phyloP scores from a whole-genome alignment of 2,329 filamentous ascomycete genomes.

The Massarina eburnea region DNA sequence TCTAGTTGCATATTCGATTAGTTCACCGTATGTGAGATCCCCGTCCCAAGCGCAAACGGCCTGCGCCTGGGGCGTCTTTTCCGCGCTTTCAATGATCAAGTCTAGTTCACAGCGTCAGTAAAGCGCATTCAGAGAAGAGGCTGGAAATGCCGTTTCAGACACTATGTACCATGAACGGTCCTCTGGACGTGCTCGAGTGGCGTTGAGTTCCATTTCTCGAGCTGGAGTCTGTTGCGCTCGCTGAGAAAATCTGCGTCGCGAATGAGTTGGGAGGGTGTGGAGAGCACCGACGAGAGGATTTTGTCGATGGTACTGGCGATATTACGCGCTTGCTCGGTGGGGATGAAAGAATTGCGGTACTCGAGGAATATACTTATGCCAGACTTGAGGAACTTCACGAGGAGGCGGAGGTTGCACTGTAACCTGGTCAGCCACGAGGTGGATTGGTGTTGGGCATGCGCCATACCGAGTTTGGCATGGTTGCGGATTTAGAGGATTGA shows the following conservation, averaged over 20 bases:
- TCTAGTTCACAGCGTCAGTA: background rate
- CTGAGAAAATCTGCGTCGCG: constrained; percentile 15
- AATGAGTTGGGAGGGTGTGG: constrained; percentile 7
- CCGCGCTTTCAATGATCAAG: constrained; percentile 12
- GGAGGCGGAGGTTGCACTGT: constrained; percentile 22
- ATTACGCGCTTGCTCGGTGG: constrained; percentile 27
- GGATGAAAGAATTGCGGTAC: constrained; percentile 23
- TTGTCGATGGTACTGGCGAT: constrained; percentile 24
- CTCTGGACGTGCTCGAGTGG: constrained; percentile 13
- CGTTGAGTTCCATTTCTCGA: constrained; percentile 24
- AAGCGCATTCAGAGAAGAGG: no score
- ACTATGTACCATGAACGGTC: constrained; percentile 16
- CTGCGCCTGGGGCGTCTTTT: constrained; percentile 11
- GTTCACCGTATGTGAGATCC: constrained; percentile 24
- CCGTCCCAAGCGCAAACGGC: constrained; percentile 33
- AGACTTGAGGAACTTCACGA: constrained; percentile 22
- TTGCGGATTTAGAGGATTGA: constrained; percentile 3
- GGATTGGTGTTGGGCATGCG: background rate
- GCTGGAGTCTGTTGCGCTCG: constrained; percentile 18
- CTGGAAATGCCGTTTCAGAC: no score
- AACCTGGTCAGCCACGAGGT: background rate
- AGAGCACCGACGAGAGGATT: constrained; percentile 14
- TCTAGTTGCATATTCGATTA: constrained; percentile 13
- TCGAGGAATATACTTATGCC: constrained; percentile 23
- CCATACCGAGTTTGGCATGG: constrained; percentile 20